Evolutionary conservation across 805 yeast genomes (phyloP).

Genomic region (Maudiozyma turicensis): DNA sequence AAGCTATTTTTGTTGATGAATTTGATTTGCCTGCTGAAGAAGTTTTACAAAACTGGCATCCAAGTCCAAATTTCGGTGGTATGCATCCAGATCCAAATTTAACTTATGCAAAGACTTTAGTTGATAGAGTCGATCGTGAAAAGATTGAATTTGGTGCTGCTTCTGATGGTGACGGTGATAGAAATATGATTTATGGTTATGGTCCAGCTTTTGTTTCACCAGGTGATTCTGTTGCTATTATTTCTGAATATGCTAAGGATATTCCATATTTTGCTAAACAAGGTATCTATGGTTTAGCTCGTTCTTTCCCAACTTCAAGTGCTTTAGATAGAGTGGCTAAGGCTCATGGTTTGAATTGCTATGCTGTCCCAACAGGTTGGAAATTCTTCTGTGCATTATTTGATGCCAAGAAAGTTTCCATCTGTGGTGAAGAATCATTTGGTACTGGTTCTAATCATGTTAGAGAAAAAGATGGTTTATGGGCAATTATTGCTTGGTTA

Average conservation of each 20-base stretch:
- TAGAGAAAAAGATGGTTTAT: conserved; percentile 94
- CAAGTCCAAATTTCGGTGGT: conserved; percentile 94
- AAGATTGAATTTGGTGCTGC: conserved; percentile 94
- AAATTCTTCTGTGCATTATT: conserved; percentile 94
- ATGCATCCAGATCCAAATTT: conserved; percentile 97
- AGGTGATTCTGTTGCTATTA: conserved; percentile 96
- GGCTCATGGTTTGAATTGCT: conserved; percentile 58
- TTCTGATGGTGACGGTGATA: conserved; percentile 98
- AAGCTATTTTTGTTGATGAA: conserved; percentile 73
- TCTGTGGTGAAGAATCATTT: conserved; percentile 97
- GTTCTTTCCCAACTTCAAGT: conserved; percentile 95
- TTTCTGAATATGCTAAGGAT: conserved; percentile 79
- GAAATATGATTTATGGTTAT: conserved; percentile 97
- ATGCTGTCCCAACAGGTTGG: conserved; percentile 99
- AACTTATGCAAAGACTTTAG: conserved; percentile 85
- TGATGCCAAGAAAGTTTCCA: conserved; percentile 85
- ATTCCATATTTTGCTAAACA: conserved; percentile 84
- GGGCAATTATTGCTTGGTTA: conserved; percentile 98
- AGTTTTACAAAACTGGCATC: conserved; percentile 68
- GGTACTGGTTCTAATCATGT: conserved; percentile 98
- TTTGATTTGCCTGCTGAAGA: conserved; percentile 58
- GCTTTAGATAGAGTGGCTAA: conserved; percentile 90
- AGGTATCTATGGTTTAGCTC: conserved; percentile 87
- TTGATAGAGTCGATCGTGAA: conserved; percentile 70
- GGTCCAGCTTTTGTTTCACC: conserved; percentile 90